Evolutionary conservation across 2,329 filamentous ascomycete genomes (phyloP), one percentile per base, ranked within the genome.

Genomic region (Sphaerulina populicola): DNA sequence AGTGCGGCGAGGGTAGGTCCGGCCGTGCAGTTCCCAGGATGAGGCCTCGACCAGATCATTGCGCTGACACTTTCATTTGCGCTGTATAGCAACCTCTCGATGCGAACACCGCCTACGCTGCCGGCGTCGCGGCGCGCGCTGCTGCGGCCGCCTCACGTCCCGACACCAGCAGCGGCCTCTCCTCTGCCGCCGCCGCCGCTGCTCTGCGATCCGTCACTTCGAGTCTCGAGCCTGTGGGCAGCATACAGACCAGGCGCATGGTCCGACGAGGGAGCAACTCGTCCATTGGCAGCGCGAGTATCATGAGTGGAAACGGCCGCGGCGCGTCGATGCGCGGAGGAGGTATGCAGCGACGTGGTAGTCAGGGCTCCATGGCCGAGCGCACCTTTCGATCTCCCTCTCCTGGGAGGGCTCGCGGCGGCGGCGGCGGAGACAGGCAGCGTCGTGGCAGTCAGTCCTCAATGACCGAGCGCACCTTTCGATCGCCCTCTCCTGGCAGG

Each of bases 401-500:
- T 27, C 23, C 23, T 4, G 56, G 58, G 10, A 45, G 57, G 30
- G 44, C 23, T 4, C 23, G 54, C 47, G 46, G 60, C 30, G 54
- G 53, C 62, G 48, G 68, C 66, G 50, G 69, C 57, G 23, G 23
- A 57, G 56, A 67, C 47, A 71, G 90, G 54, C 77, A 83, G 55
- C 76, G 87, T 62, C 75, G 78, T 36, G 78, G 75, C 49, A 94
- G 90, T 69, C 79, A 79, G 27, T 78, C 82, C 18, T 95, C 89
- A 43, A 94, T 97, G 90, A 84, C 80, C 29, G 86, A 91, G 66
- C 81, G 91, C 52, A 90, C 88, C 0, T 95, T 96, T 68, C 82
- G 90, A 59, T 85, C 85, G 10, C 81, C 83, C 3, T 94, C 87
- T 77, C 54, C 74, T 67, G 74, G 75, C 61, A 35, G 31, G 31